Percentiles rank a stretch among this genome's conserved stretches.
phyloP scores from a whole-genome alignment of 2,329 filamentous ascomycete species.

The Esteya vermicola region DNA sequence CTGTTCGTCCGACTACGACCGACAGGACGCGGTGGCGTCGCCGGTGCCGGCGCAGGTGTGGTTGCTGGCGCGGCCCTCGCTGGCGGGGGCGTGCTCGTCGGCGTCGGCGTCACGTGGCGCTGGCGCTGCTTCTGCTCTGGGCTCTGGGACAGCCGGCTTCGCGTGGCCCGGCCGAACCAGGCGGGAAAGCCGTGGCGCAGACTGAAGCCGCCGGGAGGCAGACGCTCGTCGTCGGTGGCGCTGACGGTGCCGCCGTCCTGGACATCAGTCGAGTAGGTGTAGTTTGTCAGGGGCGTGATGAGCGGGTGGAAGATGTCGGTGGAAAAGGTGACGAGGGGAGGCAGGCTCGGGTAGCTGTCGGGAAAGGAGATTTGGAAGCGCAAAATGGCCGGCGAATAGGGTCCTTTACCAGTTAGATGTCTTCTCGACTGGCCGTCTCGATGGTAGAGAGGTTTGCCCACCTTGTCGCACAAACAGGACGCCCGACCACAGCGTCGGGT shows the following conservation, averaged over 20 bases:
- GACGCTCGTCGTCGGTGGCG: slow-evolving; percentile 65
- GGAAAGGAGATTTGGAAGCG: slow-evolving; percentile 87
- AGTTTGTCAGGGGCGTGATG: slow-evolving; percentile 84
- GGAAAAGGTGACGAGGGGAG: slow-evolving; percentile 75
- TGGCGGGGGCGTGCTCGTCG: too few species aligned
- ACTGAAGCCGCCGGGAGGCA: slow-evolving; percentile 83
- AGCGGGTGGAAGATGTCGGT: slow-evolving; percentile 94
- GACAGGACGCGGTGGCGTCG: too few species aligned
- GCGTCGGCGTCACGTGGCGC: slow-evolving; percentile 9
- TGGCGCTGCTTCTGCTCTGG: neutral
- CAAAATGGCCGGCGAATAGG: slow-evolving; percentile 75
- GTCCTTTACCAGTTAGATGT: too few species aligned
- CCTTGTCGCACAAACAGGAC: slow-evolving; percentile 84
- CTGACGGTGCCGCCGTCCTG: slow-evolving; percentile 65
- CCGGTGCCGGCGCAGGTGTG: neutral
- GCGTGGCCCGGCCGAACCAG: slow-evolving; percentile 46
- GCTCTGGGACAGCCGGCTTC: neutral
- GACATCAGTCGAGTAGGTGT: slow-evolving; percentile 75
- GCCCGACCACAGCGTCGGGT: slow-evolving; percentile 76
- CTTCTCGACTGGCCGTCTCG: too few species aligned
- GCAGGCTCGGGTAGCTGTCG: slow-evolving; percentile 59
- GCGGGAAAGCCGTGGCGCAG: slow-evolving; percentile 78
- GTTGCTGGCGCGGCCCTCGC: neutral
- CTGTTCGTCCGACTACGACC: neutral
- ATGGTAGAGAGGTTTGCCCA: too few species aligned